phyloP scores from a whole-genome alignment of 768 basidiomycete genomes.

The Lentinus brumalis region DNA sequence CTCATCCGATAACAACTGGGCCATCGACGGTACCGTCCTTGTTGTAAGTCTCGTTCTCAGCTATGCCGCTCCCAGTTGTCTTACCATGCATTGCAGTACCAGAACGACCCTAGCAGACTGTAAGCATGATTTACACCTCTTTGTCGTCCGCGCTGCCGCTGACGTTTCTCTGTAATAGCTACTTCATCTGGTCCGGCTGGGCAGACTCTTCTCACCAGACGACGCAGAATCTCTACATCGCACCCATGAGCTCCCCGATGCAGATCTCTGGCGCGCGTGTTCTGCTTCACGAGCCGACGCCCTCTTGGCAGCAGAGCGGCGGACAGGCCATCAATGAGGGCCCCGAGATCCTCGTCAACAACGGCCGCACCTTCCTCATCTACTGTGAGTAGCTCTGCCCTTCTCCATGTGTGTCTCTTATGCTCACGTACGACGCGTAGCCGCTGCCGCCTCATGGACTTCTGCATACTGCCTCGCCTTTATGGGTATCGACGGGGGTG shows the following conservation, averaged over 20 bases:
- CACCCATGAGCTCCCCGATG: not conserved
- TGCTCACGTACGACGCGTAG: too few relatives aligned
- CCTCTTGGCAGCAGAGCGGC: not conserved
- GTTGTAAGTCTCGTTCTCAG: not conserved
- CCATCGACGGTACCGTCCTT: not conserved
- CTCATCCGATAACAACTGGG: constrained; percentile 1
- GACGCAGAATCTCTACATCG: constrained; percentile 3
- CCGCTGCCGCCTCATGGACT: constrained; percentile 1
- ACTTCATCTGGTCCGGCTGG: constrained; percentile 5
- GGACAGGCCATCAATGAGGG: constrained; percentile 1
- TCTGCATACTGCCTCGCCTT: not conserved
- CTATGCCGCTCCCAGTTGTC: not conserved
- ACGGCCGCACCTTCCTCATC: constrained; percentile 3
- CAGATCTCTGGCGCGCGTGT: not conserved
- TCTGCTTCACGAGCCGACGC: constrained; percentile 2
- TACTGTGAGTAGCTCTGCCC: constrained; percentile 3
- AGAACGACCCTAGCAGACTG: constrained; percentile 2
- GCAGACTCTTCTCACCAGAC: not conserved
- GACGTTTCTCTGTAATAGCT: not conserved
- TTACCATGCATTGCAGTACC: not conserved
- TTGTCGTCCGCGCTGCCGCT: not conserved
- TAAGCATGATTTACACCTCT: not conserved
- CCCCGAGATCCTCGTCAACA: constrained; percentile 4
- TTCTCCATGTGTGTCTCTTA: too few relatives aligned
- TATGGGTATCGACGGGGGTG: constrained; percentile 1